Percentiles rank a stretch among this genome's conserved stretches.
Conservation (phyloP, 495 filamentous ascomycete genomes). For the Aspergillus mulundensis region DNA sequence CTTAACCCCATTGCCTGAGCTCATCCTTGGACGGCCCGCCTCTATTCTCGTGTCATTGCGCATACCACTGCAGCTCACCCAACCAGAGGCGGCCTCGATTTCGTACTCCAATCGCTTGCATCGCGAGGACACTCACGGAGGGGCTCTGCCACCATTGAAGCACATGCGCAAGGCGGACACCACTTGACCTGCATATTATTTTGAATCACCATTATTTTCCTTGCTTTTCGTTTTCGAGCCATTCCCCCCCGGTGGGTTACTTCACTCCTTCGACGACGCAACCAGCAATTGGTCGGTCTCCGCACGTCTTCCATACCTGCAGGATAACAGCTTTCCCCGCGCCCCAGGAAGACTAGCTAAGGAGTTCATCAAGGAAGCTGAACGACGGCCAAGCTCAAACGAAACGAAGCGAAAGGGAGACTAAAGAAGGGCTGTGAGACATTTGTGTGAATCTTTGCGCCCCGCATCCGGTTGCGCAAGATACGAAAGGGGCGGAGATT, state of each 20-base stretch:
- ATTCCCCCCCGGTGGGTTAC: constrained; percentile 17
- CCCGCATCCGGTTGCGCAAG: constrained; percentile 15
- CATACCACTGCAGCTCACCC: constrained; percentile 19
- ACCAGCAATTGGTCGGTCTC: constrained; percentile 33
- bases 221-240: constrained; percentile 11
- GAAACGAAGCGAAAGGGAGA: background rate
- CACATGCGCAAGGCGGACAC: constrained; percentile 22
- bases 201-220: constrained; percentile 11
- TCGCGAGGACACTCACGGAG: constrained; percentile 16
- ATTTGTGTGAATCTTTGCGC: constrained; percentile 10
- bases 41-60: constrained; percentile 4
- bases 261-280: constrained; percentile 8
- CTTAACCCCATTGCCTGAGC: constrained; percentile 19
- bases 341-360: constrained; percentile 34
- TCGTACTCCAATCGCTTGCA: constrained; percentile 14
- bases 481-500: constrained; percentile 6
- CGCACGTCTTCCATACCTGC: constrained; percentile 28
- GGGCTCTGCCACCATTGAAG: constrained; percentile 27
- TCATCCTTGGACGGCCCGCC: constrained; percentile 18
- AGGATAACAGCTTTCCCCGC: constrained; percentile 41
- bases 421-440: constrained; percentile 11
- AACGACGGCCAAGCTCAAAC: constrained; percentile 17
- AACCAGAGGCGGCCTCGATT: constrained; percentile 21
- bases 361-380: constrained; percentile 25
- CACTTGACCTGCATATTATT: constrained; percentile 22